A percentile compares a stretch with the other conserved stretches of the same genome.
phyloP scores from a whole-genome alignment of 1,284 basidiomycete genomes.

The Irpex rosettiformis region DNA sequence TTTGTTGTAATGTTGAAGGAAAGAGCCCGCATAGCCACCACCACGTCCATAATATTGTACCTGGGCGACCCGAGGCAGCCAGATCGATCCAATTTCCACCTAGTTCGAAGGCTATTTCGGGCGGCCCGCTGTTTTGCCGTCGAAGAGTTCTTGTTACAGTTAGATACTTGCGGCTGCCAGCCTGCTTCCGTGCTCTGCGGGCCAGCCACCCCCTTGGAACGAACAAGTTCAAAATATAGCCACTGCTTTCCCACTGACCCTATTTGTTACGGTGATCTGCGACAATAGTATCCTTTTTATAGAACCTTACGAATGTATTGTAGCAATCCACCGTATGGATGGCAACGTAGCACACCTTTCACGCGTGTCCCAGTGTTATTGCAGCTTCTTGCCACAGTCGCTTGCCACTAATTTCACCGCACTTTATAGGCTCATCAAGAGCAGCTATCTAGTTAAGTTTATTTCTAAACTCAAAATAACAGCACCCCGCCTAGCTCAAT shows the following conservation, averaged over 20 bases:
- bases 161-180: not conserved
- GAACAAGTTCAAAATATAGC: not conserved
- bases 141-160: not conserved
- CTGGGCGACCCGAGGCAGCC: not conserved
- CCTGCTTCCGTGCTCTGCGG: not conserved
- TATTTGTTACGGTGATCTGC: too few relatives aligned
- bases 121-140: not conserved
- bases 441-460: not conserved
- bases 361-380: not conserved
- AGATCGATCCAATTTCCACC: not conserved
- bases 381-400: too few relatives aligned
- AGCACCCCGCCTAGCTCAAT: conserved; percentile 77
- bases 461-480: not conserved
- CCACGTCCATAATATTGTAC: not conserved
- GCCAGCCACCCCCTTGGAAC: not conserved
- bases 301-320: not conserved
- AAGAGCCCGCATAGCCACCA: not conserved
- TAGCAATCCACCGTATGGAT: not conserved
- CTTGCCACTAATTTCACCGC: too few relatives aligned
- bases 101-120: not conserved
- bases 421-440: not conserved
- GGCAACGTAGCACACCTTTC: not conserved
- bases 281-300: not conserved
- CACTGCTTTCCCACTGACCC: too few relatives aligned
- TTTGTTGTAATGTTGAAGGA: not conserved